Evolutionary conservation across 2,329 filamentous ascomycete species (phyloP), one percentile per base, ranked within the genome.

Genomic region (Botrytis medusae): DNA sequence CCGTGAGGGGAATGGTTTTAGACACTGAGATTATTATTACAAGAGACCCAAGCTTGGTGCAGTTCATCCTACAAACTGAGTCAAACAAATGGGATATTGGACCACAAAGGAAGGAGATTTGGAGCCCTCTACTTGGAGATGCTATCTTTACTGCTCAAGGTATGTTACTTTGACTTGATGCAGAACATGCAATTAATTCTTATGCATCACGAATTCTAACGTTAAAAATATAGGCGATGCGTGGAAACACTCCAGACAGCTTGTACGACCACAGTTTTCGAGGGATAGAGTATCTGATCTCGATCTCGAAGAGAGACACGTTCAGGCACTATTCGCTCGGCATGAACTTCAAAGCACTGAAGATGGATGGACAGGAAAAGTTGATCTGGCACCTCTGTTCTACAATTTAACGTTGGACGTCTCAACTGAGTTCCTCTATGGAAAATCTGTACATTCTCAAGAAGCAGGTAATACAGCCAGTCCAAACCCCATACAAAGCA

Each of bases 341-440:
- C 64, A 69, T 20, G 71, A 65, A 18, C 63, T 76, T 10, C 59
- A 72, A 60, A 25, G 40, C 1, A 69, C 69, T 0, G 20, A 80
- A 79, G 54, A 72, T 40, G 73, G 73, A 1, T 77, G 77, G 76
- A 78, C 76, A 5, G 51, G 46, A 14, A 85, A 92, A 4, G 84
- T 92, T 12, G 87, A 92, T 76, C 82, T 92, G 20, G 87, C 88
- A 77, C 86, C 88, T 12, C 81, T 91, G 9, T 90, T 92, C 78
- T 91, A 91, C 78, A 85, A 86, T 60, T 85, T 92, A 78, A 91
- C 90, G 0, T 84, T 92, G 20, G 90, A 92, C 74, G 87, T 88
- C 0, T 88, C 90, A 0, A 92, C 90, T 0, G 88, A 90, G 65
- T 91, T 92, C 76, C 82, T 92, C 10, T 89, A 92, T 60, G 90